phyloP scores from a whole-genome alignment of 2,329 filamentous ascomycete genomes.

The Nannizziopsis arthrosporioides region DNA sequence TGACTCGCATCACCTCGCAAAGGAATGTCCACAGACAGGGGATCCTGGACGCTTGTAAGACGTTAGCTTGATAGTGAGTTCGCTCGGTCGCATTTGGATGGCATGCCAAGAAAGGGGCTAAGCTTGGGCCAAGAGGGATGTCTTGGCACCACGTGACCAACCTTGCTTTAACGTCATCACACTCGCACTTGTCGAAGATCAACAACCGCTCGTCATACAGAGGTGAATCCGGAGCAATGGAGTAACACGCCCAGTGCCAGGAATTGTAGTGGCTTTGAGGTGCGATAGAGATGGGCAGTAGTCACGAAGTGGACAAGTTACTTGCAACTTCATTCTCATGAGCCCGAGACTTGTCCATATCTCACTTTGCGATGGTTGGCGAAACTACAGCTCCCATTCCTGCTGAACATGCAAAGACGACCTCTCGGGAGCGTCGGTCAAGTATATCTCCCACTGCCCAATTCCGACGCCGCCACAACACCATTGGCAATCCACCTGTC shows the following conservation, averaged over 20 bases:
- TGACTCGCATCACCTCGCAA: neutral
- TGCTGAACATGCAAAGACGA: neutral
- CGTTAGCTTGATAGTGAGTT: neutral
- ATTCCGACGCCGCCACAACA: conserved; percentile 16
- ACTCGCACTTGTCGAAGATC: too few relatives aligned
- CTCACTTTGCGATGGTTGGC: neutral
- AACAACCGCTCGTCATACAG: too few relatives aligned
- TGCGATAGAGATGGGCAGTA: too few relatives aligned
- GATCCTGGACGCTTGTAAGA: neutral
- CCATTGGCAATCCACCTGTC: conserved; percentile 28
- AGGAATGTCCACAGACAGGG: neutral
- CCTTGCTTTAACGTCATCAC: conserved; percentile 3
- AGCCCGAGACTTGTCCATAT: too few relatives aligned
- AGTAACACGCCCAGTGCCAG: too few relatives aligned
- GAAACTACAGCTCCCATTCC: neutral
- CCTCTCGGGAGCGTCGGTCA: neutral
- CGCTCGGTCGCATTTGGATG: neutral
- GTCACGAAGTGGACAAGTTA: too few relatives aligned
- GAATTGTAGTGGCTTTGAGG: too few relatives aligned
- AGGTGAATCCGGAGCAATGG: too few relatives aligned
- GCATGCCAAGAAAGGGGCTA: neutral
- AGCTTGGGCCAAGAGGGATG: neutral
- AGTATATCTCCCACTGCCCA: conserved; percentile 1
- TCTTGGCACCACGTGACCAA: conserved; percentile 7
- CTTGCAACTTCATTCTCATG: too few relatives aligned